Evolutionary conservation across 768 basidiomycete species (phyloP).

Genomic region (Lactarius sp.): DNA sequence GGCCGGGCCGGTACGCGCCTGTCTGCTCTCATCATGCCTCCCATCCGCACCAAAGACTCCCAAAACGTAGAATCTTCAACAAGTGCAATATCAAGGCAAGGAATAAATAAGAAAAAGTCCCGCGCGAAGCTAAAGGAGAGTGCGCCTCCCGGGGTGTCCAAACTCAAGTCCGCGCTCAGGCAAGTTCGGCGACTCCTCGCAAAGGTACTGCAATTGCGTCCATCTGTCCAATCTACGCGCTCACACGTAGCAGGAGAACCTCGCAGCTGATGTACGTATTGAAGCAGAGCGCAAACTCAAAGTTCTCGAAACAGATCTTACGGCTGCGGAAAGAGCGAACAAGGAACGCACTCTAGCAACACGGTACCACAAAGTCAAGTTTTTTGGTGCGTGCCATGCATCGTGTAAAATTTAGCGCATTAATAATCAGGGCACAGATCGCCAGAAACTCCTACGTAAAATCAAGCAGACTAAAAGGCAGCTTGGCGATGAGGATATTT

Average conservation of each 20-base stretch:
- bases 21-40: slow-evolving; percentile 11
- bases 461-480: slow-evolving; percentile 63
- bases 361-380: slow-evolving; percentile 88
- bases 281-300: slow-evolving; percentile 76
- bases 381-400: slow-evolving; percentile 64
- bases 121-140: not conserved
- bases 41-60: slow-evolving; percentile 8
- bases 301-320: slow-evolving; percentile 69
- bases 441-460: slow-evolving; percentile 79
- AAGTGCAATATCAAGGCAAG: not conserved
- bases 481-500: slow-evolving; percentile 37
- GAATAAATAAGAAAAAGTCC: not conserved
- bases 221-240: not conserved
- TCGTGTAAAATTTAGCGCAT: not conserved
- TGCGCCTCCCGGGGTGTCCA: slow-evolving; percentile 66
- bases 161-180: slow-evolving; percentile 77
- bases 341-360: slow-evolving; percentile 70
- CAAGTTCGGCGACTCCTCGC: slow-evolving; percentile 80
- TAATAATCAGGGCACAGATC: slow-evolving; percentile 46
- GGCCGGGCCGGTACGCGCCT: not conserved
- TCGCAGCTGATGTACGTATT: slow-evolving; percentile 81
- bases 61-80: slow-evolving; percentile 4
- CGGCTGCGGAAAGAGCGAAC: slow-evolving; percentile 52
- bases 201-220: slow-evolving; percentile 46
- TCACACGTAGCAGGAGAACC: slow-evolving; percentile 49